Conservation (phyloP, 345 rosid genomes). For the Cardamine chenopodiifolia region DNA sequence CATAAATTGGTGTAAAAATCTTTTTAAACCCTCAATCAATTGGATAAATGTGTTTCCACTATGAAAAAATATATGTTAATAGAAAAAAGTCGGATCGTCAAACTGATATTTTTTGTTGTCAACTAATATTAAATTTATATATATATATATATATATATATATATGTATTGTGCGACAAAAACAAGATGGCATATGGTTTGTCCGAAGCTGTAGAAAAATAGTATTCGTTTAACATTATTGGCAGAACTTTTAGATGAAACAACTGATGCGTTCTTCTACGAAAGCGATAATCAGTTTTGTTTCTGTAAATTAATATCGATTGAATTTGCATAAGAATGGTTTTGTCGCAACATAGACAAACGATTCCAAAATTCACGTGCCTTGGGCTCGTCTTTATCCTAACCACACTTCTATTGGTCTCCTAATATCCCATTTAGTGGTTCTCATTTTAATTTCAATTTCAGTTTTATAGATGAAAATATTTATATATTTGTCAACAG, state of each 20-base stretch:
- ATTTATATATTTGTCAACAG: not conserved
- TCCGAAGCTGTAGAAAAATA: not conserved
- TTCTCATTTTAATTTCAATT: slow-evolving; percentile 14
- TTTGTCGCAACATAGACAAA: slow-evolving; percentile 36
- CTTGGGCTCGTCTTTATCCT: slow-evolving; percentile 33
- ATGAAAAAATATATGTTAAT: too few species aligned
- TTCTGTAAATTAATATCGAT: slow-evolving; percentile 22
- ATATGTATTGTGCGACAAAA: slow-evolving; percentile 7
- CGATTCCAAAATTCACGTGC: slow-evolving; percentile 37
- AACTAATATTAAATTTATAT: too few species aligned
- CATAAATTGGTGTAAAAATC: too few species aligned
- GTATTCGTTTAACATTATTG: not conserved
- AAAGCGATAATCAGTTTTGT: slow-evolving; percentile 27
- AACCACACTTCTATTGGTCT: slow-evolving; percentile 37
- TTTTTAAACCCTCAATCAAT: too few species aligned
- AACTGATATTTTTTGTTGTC: too few species aligned
- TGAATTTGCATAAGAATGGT: slow-evolving; percentile 24
- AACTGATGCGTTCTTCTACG: slow-evolving; percentile 16
- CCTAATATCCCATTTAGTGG: slow-evolving; percentile 32
- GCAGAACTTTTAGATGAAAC: slow-evolving; percentile 18
- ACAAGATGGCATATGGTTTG: slow-evolving; percentile 33
- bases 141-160: too few species aligned
- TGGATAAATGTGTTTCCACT: too few species aligned
- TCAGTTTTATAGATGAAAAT: not conserved
- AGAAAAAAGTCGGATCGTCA: not conserved